Evolutionary conservation across 441 rosid species (phyloP).

Genomic region (Breynia disticha): DNA sequence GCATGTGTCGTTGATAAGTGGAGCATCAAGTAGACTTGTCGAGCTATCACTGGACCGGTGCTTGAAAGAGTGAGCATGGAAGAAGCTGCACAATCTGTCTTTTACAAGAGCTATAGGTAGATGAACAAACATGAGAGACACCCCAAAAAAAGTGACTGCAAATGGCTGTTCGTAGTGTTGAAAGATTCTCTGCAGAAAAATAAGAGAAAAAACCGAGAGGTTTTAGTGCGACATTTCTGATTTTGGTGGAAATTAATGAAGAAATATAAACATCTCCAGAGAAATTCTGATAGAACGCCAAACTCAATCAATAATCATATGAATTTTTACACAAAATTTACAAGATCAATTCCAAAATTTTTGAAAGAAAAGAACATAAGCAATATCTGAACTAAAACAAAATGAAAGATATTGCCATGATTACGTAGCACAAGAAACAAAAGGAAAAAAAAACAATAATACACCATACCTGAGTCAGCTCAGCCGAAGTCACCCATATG

Average conservation of each 20-base stretch:
- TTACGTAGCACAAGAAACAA: background rate
- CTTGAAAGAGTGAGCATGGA: slow-evolving; percentile 6
- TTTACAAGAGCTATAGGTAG: slow-evolving; percentile 37
- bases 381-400: no score
- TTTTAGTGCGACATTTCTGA: no score
- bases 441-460: background rate
- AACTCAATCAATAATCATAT: no score
- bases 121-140: slow-evolving; percentile 51
- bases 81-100: slow-evolving; percentile 31
- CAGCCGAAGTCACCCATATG: slow-evolving; percentile 58
- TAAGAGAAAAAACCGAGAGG: no score
- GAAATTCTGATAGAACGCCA: no score
- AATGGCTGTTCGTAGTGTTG: slow-evolving; percentile 45
- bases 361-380: background rate
- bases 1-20: slow-evolving; percentile 26
- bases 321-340: no score
- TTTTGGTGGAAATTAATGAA: no score
- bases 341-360: background rate
- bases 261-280: no score
- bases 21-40: slow-evolving; percentile 26
- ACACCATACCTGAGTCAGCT: slow-evolving; percentile 44
- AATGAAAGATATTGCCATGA: no score
- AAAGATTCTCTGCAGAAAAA: slow-evolving; percentile 39
- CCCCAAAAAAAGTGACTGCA: slow-evolving; percentile 48
- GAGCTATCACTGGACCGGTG: slow-evolving; percentile 8